Evolutionary conservation across 2,329 filamentous ascomycete genomes (phyloP).

Genomic region (Epichloe aotearoae): DNA sequence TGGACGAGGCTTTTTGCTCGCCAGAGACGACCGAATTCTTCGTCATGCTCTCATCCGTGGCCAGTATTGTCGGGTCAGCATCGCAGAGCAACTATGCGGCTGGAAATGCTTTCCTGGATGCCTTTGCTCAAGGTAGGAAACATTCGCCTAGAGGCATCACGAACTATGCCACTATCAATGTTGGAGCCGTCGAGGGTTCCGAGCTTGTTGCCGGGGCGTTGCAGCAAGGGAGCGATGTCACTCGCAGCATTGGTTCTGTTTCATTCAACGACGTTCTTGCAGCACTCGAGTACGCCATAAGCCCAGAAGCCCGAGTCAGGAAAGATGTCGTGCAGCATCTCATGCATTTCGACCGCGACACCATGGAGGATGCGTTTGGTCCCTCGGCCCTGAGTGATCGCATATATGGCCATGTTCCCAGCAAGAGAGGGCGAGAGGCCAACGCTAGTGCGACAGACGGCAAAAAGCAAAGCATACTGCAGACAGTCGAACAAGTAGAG

Average conservation of each 20-base stretch:
- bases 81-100: constrained; percentile 40
- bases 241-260: constrained; percentile 22
- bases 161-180: neutral
- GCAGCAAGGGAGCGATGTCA: neutral
- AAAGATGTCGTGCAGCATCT: neutral
- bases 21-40: constrained; percentile 35
- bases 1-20: constrained; percentile 30
- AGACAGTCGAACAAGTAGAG: too few species aligned
- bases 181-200: constrained; percentile 15
- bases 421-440: neutral
- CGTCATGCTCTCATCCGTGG: constrained; percentile 35
- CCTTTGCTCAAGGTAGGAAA: constrained; percentile 21
- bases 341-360: neutral
- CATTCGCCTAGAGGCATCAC: neutral
- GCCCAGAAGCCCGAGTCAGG: constrained; percentile 6
- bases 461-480: too few species aligned
- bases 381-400: neutral
- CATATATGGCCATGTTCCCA: neutral
- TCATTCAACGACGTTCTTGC: too few species aligned
- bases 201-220: constrained; percentile 5
- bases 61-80: constrained; percentile 34
- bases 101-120: constrained; percentile 30
- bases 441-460: too few species aligned
- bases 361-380: neutral
- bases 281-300: constrained; percentile 10